Evolutionary conservation across 495 filamentous ascomycete genomes (phyloP).

Genomic region (Lasiosphaeria miniovina): DNA sequence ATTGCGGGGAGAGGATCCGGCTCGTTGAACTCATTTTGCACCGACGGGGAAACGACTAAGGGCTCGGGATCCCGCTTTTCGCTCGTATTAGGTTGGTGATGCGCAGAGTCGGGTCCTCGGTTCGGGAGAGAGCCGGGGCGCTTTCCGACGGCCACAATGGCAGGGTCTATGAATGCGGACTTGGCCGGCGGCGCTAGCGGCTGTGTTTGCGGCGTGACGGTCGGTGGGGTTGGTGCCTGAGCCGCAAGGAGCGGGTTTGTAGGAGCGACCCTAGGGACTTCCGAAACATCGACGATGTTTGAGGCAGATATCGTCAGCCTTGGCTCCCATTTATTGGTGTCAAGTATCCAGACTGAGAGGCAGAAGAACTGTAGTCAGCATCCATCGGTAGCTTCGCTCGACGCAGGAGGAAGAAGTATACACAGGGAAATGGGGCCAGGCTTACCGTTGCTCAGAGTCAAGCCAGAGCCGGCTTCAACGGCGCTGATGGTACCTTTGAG

Average conservation of each 20-base stretch:
- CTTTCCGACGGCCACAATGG: slow-evolving; percentile 50
- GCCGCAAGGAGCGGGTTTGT: background rate
- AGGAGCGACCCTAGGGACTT: slow-evolving; percentile 21
- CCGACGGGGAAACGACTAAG: slow-evolving; percentile 3
- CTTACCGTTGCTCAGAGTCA: slow-evolving; percentile 73
- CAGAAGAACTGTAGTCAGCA: background rate
- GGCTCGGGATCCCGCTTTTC: slow-evolving; percentile 36
- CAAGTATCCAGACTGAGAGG: slow-evolving; percentile 25
- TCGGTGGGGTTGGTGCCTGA: background rate
- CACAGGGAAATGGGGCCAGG: slow-evolving; percentile 37
- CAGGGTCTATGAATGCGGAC: slow-evolving; percentile 50
- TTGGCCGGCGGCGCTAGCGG: slow-evolving; percentile 11
- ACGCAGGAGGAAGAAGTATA: background rate
- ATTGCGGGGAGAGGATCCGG: slow-evolving; percentile 16
- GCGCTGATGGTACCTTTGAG: slow-evolving; percentile 71
- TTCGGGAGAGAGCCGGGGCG: slow-evolving; percentile 25
- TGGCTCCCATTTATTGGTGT: slow-evolving; percentile 33
- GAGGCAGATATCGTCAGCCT: slow-evolving; percentile 32
- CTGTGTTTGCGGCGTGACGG: background rate
- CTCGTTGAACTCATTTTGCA: slow-evolving; percentile 3
- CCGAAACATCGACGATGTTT: slow-evolving; percentile 39
- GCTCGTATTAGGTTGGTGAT: slow-evolving; percentile 31
- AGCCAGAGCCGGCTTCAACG: slow-evolving; percentile 64
- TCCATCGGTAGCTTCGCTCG: background rate
- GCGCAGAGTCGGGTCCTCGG: slow-evolving; percentile 14